Conservation (phyloP, 371 early-diverging fungal genomes). For the Mucor irregularis region DNA sequence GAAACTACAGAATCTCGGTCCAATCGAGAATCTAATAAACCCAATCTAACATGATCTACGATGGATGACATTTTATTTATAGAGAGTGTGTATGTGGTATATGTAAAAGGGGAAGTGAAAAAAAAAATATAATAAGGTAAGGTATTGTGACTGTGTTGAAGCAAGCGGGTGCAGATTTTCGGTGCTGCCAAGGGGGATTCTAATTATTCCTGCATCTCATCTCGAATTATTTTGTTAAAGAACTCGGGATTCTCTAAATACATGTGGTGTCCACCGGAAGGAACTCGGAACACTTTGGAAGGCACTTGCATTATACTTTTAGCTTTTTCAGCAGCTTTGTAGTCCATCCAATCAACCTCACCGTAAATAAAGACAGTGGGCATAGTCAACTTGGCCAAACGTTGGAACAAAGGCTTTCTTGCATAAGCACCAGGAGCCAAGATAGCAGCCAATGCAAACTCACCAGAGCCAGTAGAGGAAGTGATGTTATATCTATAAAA, state of each 20-base stretch:
- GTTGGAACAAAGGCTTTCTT: constrained; percentile 70
- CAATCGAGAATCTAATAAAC: neutral
- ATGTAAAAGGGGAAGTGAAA: neutral
- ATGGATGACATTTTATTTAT: constrained; percentile 2
- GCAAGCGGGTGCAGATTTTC: neutral
- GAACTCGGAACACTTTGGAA: constrained; percentile 48
- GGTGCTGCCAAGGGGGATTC: neutral
- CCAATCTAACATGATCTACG: constrained; percentile 6
- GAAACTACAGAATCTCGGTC: neutral
- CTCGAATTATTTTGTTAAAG: constrained; percentile 59
- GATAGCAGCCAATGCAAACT: constrained; percentile 74
- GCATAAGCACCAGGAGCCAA: constrained; percentile 86
- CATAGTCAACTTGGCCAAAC: constrained; percentile 67
- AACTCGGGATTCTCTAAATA: constrained; percentile 83
- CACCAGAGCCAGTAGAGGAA: constrained; percentile 76
- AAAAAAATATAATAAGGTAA: neutral
- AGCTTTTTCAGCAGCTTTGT: constrained; percentile 69
- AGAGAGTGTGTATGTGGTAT: too few species aligned
- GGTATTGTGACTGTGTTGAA: neutral
- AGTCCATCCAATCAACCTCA: constrained; percentile 90
- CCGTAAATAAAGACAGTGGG: constrained; percentile 86
- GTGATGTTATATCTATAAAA: constrained; percentile 73
- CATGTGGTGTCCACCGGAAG: constrained; percentile 82
- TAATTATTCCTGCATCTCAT: constrained; percentile 31
- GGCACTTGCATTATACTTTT: constrained; percentile 55